A percentile compares a stretch with the other conserved stretches of the same genome.
These are phyloP conservation scores for Sergeia podlipaevii DNA, from an alignment of 208 protist genomes.

Conservation along the genomic window DNA sequence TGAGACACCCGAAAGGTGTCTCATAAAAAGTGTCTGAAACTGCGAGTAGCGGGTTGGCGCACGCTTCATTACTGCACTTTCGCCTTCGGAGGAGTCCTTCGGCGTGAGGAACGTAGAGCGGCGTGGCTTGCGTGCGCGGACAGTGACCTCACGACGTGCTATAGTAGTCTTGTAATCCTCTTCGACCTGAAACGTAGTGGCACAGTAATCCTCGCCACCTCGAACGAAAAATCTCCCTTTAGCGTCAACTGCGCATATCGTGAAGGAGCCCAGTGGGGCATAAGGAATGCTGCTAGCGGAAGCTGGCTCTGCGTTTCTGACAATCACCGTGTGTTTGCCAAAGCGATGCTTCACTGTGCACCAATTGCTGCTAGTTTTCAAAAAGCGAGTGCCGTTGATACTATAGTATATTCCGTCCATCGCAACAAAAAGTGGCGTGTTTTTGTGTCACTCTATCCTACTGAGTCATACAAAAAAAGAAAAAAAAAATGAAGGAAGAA, in stretches of 20 bases:
- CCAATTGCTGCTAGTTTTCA: too few species aligned
- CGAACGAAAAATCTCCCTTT: constrained; percentile 40
- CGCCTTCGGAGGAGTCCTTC: background rate
- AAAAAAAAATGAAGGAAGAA: constrained; percentile 9
- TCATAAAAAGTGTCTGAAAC: constrained; percentile 36
- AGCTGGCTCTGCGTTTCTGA: background rate
- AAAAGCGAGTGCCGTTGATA: constrained; percentile 37
- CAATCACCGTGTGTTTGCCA: constrained; percentile 34
- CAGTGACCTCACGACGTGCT: background rate
- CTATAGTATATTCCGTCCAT: constrained; percentile 21
- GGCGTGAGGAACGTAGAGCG: background rate
- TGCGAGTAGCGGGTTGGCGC: constrained; percentile 10
- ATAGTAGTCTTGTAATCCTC: constrained; percentile 11
- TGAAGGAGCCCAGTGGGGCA: constrained; percentile 1
- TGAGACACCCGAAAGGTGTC: constrained; percentile 24
- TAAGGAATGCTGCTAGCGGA: background rate
- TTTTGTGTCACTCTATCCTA: too few species aligned
- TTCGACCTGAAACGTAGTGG: constrained; percentile 18
- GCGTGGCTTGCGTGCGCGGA: background rate
- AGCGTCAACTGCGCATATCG: constrained; percentile 48
- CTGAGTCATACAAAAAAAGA: constrained; percentile 6
- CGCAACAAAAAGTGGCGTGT: too few species aligned
- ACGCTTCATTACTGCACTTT: background rate
- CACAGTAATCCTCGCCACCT: constrained; percentile 25
- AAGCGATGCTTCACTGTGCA: constrained; percentile 35